phyloP scores from a whole-genome alignment of 352 stramenopile species.

The Bremia lactucae region DNA sequence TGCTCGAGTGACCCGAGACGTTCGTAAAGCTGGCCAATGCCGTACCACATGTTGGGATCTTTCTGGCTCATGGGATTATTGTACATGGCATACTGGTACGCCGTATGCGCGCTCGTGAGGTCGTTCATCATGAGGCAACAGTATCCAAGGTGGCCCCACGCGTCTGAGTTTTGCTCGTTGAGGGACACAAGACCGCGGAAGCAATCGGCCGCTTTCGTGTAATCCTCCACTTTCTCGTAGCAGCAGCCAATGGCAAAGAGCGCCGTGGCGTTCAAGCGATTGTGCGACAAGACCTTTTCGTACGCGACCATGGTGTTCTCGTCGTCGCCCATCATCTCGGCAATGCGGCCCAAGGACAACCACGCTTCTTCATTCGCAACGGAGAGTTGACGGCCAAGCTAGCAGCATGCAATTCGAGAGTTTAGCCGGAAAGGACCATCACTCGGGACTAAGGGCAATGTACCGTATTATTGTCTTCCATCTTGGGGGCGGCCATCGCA shows the following conservation, averaged over 20 bases:
- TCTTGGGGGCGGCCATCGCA: constrained; percentile 75
- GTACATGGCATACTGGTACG: constrained; percentile 85
- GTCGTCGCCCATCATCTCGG: constrained; percentile 86
- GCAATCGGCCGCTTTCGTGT: constrained; percentile 80
- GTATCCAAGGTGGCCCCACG: constrained; percentile 78
- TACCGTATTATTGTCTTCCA: constrained; percentile 71
- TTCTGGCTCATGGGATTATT: constrained; percentile 84
- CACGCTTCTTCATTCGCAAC: constrained; percentile 76
- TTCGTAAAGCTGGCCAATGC: constrained; percentile 81
- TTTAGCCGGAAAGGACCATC: constrained; percentile 7
- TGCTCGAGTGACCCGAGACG: constrained; percentile 74
- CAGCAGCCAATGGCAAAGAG: constrained; percentile 78
- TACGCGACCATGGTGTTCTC: constrained; percentile 84
- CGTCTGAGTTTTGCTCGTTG: constrained; percentile 79
- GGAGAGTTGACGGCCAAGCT: constrained; percentile 63
- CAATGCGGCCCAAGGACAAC: constrained; percentile 71
- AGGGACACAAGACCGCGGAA: constrained; percentile 77
- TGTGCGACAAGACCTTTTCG: constrained; percentile 83
- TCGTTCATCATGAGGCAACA: constrained; percentile 87
- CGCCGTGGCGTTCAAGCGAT: constrained; percentile 72
- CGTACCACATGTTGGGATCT: constrained; percentile 83
- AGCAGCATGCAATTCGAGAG: constrained; percentile 1
- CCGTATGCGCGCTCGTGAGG: constrained; percentile 76
- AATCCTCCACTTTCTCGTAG: constrained; percentile 83
- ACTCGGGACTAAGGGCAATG: constrained; percentile 9